phyloP scores from a whole-genome alignment of 2,329 filamentous ascomycete species.

The Cercospora brassicicola region DNA sequence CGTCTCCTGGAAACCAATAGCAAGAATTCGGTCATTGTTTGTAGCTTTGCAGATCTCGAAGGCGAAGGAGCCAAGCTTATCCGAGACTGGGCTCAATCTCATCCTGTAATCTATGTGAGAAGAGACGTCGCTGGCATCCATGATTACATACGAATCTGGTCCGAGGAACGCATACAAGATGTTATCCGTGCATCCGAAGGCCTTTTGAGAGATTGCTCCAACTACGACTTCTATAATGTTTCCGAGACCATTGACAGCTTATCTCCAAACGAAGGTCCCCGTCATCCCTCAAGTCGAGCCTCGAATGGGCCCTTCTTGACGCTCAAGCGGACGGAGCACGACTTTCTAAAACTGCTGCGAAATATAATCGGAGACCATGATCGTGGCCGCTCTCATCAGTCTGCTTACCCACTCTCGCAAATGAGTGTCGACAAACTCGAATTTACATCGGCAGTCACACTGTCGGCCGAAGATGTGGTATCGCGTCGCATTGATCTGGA shows the following conservation, averaged over 20 bases:
- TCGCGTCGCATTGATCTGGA: constrained; percentile 60
- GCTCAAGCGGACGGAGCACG: constrained; percentile 66
- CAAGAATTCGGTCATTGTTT: constrained; percentile 67
- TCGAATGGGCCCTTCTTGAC: constrained; percentile 62
- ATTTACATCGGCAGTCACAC: constrained; percentile 67
- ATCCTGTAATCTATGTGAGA: constrained; percentile 70
- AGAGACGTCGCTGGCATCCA: constrained; percentile 66
- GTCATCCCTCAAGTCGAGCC: constrained; percentile 30
- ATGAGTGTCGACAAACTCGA: constrained; percentile 60
- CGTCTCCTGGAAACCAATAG: constrained; percentile 60
- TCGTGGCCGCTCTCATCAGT: constrained; percentile 59
- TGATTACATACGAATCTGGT: constrained; percentile 57
- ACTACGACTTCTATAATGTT: constrained; percentile 75
- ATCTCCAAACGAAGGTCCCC: constrained; percentile 27
- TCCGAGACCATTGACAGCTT: constrained; percentile 52
- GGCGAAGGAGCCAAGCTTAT: constrained; percentile 61
- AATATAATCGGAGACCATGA: constrained; percentile 57
- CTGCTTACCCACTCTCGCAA: constrained; percentile 64
- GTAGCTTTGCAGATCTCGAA: constrained; percentile 68
- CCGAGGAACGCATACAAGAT: constrained; percentile 57
- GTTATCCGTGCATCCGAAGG: constrained; percentile 59
- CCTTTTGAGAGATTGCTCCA: constrained; percentile 66
- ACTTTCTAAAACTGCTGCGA: constrained; percentile 68
- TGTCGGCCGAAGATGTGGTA: constrained; percentile 60
- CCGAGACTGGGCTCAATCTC: constrained; percentile 60